A percentile compares a stretch with the other conserved stretches of the same genome.
Conservation (phyloP, 495 filamentous ascomycete genomes). For the Neurospora sp. region DNA sequence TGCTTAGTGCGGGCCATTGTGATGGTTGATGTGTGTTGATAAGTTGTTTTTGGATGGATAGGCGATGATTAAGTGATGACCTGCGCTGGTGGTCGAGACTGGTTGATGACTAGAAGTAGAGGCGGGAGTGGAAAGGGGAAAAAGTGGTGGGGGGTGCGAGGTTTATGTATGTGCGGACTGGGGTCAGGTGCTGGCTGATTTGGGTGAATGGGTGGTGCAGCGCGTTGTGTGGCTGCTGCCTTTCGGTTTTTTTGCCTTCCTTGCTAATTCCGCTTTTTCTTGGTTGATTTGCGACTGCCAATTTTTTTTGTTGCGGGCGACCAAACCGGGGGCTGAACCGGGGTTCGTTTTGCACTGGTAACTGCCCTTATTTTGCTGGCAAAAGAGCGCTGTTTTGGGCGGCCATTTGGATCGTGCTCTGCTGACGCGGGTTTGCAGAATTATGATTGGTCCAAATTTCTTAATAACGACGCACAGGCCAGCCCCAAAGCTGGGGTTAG, state of each 20-base stretch:
- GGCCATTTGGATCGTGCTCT: slow-evolving; percentile 17
- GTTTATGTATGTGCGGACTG: slow-evolving; percentile 33
- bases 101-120: slow-evolving; percentile 12
- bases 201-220: slow-evolving; percentile 8
- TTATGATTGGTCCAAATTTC: slow-evolving; percentile 25
- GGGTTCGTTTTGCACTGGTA: slow-evolving; percentile 23
- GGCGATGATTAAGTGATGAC: slow-evolving; percentile 29
- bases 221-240: not conserved
- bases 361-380: slow-evolving; percentile 18
- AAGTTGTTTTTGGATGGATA: slow-evolving; percentile 22
- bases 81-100: slow-evolving; percentile 21
- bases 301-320: slow-evolving; percentile 20
- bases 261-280: not conserved
- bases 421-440: slow-evolving; percentile 2
- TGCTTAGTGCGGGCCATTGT: slow-evolving; percentile 99
- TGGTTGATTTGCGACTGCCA: slow-evolving; percentile 19
- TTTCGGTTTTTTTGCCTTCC: not conserved
- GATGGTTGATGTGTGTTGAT: slow-evolving; percentile 40
- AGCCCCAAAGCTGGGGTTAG: slow-evolving; percentile 1
- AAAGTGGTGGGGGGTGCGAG: slow-evolving; percentile 35
- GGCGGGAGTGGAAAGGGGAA: slow-evolving; percentile 38
- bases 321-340: slow-evolving; percentile 12
- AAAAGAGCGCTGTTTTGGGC: slow-evolving; percentile 17
- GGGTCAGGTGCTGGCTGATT: slow-evolving; percentile 37
- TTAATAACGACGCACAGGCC: slow-evolving; percentile 12